Conservation (phyloP, 1,284 basidiomycete genomes). For the Waitea zeae region DNA sequence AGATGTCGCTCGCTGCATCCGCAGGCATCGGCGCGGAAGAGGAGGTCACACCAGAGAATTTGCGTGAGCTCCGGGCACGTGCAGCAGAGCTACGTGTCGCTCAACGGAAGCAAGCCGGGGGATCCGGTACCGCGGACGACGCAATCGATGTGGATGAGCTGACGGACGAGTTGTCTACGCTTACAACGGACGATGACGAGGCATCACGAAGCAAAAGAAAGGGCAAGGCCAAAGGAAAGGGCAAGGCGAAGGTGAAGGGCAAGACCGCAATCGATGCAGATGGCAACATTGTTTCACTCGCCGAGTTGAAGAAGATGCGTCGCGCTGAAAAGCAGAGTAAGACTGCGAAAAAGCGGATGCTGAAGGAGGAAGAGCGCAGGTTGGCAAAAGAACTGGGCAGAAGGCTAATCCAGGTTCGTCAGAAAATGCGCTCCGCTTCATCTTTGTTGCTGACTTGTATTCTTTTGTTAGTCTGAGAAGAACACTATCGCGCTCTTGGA, state of each 20-base stretch:
- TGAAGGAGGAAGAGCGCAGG: slow-evolving; percentile 9
- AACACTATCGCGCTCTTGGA: slow-evolving; percentile 44
- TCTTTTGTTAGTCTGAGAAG: slow-evolving; percentile 48
- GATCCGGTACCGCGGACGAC: no score
- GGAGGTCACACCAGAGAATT: slow-evolving; percentile 13
- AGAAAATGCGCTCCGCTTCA: slow-evolving; percentile 1
- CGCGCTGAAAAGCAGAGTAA: slow-evolving; percentile 13
- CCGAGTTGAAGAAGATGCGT: slow-evolving; percentile 13
- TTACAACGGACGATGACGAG: no score
- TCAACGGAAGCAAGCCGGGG: no score
- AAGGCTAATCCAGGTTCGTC: slow-evolving; percentile 44
- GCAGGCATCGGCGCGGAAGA: no score
- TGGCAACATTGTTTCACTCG: slow-evolving; percentile 18
- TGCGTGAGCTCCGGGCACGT: slow-evolving; percentile 23
- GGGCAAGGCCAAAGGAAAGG: slow-evolving; percentile 17
- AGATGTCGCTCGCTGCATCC: slow-evolving; percentile 24
- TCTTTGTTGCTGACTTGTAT: slow-evolving; percentile 1
- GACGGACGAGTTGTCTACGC: no score
- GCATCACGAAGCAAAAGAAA: no score
- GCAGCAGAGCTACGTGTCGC: slow-evolving; percentile 35
- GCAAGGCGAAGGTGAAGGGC: slow-evolving; percentile 14
- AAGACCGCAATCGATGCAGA: slow-evolving; percentile 7
- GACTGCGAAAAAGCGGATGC: slow-evolving; percentile 10
- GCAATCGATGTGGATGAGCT: no score
- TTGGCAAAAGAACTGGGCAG: slow-evolving; percentile 43